Evolutionary conservation across 2,329 filamentous ascomycete genomes (phyloP), one percentile per base, ranked within the genome.

Genomic region (Lojkania enalia): DNA sequence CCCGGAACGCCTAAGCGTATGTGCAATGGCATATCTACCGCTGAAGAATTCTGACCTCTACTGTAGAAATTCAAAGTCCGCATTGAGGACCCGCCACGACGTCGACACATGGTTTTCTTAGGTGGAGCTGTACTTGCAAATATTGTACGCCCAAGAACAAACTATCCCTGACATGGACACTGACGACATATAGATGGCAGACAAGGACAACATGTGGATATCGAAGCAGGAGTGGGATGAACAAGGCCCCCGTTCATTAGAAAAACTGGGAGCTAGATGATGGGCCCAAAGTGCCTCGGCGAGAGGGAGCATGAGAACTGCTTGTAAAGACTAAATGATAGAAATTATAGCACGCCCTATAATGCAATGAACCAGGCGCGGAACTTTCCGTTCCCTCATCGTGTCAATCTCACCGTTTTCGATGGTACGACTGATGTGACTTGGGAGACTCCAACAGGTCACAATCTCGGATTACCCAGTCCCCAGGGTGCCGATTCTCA

Each of bases 131-230:
- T 99, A 52, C 77, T 99, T 63, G 94, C 94, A 60, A 97, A 97
- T 70, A 95, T 99, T 72, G 79, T 82, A 73, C 68, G 78, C 70
- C 12, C 33, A 27, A 27, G 14, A 31, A 16, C 35, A 18, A 30
- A 39, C 39, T 37, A 29, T 35, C 14, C 15, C 5, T 31, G 31
- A 20, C 11, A 21, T 19, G 41, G 14, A 15, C 37, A 9, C 61
- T 63, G 39, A 64, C 41, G 16, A 20, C n/a, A 20, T 20, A 12
- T 48, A 82, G 79, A 97, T 99, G 87, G 91, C 94, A 35, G 91
- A 97, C 75, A 97, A 96, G 77, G 90, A 96, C 71, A 88, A 86
- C 70, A 97, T 97, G 94, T 99, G 94, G 94, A 91, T 99, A 65
- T 88, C 87, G 59, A 96, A 96, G 79, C 81, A 88, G 64, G 94